Conservation (phyloP, 768 basidiomycete species). For the Suillus placidus region DNA sequence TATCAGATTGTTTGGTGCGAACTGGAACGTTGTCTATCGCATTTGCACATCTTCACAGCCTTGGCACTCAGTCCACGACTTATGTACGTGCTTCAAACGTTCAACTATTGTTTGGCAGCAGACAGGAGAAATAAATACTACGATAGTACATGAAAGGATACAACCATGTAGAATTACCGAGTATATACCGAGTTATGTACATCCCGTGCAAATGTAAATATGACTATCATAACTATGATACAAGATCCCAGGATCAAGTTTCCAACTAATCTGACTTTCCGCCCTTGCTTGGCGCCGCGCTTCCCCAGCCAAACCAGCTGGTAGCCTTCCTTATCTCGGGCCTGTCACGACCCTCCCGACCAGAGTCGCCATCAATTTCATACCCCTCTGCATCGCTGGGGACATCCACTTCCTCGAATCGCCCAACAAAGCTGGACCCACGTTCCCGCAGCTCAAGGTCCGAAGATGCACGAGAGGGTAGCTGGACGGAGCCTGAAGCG, state of each 20-base stretch:
- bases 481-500: constrained; percentile 35
- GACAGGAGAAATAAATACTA: not conserved
- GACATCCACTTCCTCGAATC: constrained; percentile 73
- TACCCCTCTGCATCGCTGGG: constrained; percentile 72
- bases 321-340: constrained; percentile 35
- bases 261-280: constrained; percentile 25
- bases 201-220: not conserved
- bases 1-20: not conserved
- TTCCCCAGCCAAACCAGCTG: constrained; percentile 39
- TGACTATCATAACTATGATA: not conserved
- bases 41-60: too few species aligned
- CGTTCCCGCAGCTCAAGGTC: constrained; percentile 50
- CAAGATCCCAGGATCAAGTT: not conserved
- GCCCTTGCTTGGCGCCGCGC: constrained; percentile 20
- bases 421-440: constrained; percentile 40
- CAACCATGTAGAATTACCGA: not conserved
- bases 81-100: not conserved
- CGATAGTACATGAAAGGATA: not conserved
- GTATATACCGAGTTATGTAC: not conserved
- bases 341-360: constrained; percentile 17
- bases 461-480: constrained; percentile 43
- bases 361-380: constrained; percentile 38
- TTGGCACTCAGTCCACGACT: not conserved
- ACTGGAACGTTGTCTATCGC: not conserved
- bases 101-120: not conserved